Evolutionary conservation across 371 early-diverging fungal species (phyloP), one percentile per base, ranked within the genome.

Genomic region (Syncephalastrum monosporum): DNA sequence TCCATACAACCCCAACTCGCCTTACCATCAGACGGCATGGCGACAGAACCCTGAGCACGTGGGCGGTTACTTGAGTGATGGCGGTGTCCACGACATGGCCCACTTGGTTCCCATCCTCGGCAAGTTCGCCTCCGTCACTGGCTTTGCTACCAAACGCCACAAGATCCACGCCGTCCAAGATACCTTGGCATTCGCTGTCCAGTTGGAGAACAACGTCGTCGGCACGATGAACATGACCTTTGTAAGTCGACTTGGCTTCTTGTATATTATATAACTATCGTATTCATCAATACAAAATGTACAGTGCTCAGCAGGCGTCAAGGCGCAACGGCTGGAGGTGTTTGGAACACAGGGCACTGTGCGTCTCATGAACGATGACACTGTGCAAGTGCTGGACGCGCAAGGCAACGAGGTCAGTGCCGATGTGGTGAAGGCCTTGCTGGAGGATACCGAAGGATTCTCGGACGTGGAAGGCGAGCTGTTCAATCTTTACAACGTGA

Each of bases 11-110:
- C 74, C 76, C 12, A 47, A 69, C 29, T 72, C 72, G 4, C 76
- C 76, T 46, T 79, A 75, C 45, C 68, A 69, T 47, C 23, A 62
- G 15, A 79, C 79, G 1, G 54, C 55, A 21, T 79, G 79, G 79
- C 72, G 79, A 44, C 76, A 76, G 56, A 65, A 61, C 15, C 79
- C 79, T 50, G 64, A 76, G 42, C 79, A 79, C 24, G 74, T 76
- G 47, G 79, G 79, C n/a, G 79, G 79, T 1, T 79, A 79, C 52
- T 61, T 79, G 13, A 75, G 75, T 55, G 79, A 79, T 59, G 79
- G 79, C 7, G 70, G 76, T 57, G 79, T 79, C 5, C 79, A 79
- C 55, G 74, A 79, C 47, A 64, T 79, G 68, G 72, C 72, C n/a
- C 75, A 75, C 48, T 54, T 79, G 29, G 47, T 74, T 4, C 72